phyloP scores from a whole-genome alignment of 352 stramenopile genomes.

The Phytophthora brassicae region DNA sequence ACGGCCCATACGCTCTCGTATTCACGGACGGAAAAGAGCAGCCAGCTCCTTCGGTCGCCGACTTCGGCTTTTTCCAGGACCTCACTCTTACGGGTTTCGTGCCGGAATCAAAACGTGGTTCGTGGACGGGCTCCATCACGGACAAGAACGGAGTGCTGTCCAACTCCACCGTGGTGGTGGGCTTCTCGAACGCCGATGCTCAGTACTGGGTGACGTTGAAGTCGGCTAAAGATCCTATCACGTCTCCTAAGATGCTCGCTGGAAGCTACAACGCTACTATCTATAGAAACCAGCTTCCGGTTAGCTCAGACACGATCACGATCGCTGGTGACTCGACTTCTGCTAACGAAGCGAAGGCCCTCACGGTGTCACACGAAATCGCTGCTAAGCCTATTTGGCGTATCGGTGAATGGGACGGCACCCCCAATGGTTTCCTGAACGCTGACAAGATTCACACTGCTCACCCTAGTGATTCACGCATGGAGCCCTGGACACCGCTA shows the following conservation, averaged over 20 bases:
- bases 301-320: constrained; percentile 36
- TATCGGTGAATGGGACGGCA: constrained; percentile 57
- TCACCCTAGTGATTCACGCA: constrained; percentile 53
- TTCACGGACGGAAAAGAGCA: constrained; percentile 37
- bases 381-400: constrained; percentile 40
- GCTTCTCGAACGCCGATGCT: constrained; percentile 42
- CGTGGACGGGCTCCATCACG: constrained; percentile 34
- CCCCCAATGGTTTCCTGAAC: constrained; percentile 50
- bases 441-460: constrained; percentile 56
- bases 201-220: constrained; percentile 51
- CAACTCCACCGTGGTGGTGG: constrained; percentile 35
- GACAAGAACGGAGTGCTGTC: constrained; percentile 34
- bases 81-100: constrained; percentile 48
- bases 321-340: constrained; percentile 15
- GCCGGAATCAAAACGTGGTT: constrained; percentile 28
- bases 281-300: constrained; percentile 57
- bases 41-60: constrained; percentile 22
- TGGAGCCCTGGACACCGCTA: constrained; percentile 28
- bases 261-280: constrained; percentile 56
- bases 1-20: constrained; percentile 52
- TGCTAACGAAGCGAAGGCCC: constrained; percentile 12
- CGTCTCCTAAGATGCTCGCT: constrained; percentile 46
- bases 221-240: constrained; percentile 25
- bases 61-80: constrained; percentile 58
- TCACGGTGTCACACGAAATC: constrained; percentile 30